These are phyloP conservation scores for Sclerotinia sclerotiorum DNA, from an alignment of 2,329 filamentous ascomycete genomes.

Conservation along the genomic window DNA sequence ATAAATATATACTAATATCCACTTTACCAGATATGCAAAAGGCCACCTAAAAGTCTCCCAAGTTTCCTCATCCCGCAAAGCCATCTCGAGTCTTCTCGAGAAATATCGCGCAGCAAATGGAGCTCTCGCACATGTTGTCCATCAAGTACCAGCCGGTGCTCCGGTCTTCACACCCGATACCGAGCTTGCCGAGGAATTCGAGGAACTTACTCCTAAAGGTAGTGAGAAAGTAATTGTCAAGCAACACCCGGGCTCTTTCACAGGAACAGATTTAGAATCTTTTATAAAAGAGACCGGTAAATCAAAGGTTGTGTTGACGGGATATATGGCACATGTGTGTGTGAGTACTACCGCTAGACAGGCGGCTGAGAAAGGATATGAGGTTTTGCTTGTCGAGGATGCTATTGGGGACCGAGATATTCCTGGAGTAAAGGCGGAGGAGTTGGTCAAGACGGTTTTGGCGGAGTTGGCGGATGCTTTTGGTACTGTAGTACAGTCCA, in stretches of 20 bases:
- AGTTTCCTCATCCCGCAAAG: conserved; percentile 53
- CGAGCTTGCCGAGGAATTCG: conserved; percentile 58
- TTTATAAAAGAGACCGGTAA: conserved; percentile 51
- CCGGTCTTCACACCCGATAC: conserved; percentile 66
- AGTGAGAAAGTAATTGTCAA: conserved; percentile 61
- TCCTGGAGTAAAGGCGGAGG: conserved; percentile 57
- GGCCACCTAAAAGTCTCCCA: conserved; percentile 58
- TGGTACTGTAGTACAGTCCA: conserved; percentile 53
- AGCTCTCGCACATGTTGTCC: conserved; percentile 59
- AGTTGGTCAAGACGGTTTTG: conserved; percentile 53
- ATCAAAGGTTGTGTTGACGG: conserved; percentile 60
- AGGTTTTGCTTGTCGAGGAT: conserved; percentile 61
- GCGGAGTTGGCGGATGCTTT: conserved; percentile 63
- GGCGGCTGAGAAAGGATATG: conserved; percentile 60
- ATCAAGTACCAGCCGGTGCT: conserved; percentile 59
- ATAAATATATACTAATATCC: not conserved
- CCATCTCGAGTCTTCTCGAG: conserved; percentile 56
- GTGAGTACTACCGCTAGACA: conserved; percentile 63
- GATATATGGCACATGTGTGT: conserved; percentile 67
- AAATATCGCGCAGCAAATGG: conserved; percentile 58
- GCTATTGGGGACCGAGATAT: conserved; percentile 65
- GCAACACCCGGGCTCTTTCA: conserved; percentile 58
- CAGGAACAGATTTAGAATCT: conserved; percentile 57
- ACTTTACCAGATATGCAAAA: conserved; percentile 44
- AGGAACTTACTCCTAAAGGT: conserved; percentile 53